Conservation (phyloP, 2,329 filamentous ascomycete genomes). For the Dactylonectria macrodidyma region DNA sequence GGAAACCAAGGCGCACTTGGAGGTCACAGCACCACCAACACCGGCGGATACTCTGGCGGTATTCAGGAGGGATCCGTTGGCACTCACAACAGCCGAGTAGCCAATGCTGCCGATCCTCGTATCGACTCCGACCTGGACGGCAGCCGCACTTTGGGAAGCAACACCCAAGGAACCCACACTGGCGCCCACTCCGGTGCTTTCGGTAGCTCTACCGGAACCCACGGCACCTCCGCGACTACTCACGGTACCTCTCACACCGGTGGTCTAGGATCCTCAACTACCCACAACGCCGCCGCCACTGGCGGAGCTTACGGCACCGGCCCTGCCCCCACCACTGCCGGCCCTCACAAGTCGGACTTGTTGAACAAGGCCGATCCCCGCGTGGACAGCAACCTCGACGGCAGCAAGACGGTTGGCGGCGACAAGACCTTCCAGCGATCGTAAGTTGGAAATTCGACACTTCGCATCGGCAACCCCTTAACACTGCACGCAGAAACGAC, state of each 20-base stretch:
- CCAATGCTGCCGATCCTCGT: slow-evolving; percentile 68
- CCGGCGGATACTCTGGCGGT: slow-evolving; percentile 30
- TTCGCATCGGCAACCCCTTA: slow-evolving; percentile 28
- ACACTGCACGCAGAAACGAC: slow-evolving; percentile 38
- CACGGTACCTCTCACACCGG: slow-evolving; percentile 30
- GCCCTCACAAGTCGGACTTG: slow-evolving; percentile 63
- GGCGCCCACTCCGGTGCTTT: slow-evolving; percentile 35
- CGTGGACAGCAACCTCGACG: slow-evolving; percentile 67
- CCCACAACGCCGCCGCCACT: slow-evolving; percentile 36
- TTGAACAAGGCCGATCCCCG: slow-evolving; percentile 68
- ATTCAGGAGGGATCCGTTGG: slow-evolving; percentile 51
- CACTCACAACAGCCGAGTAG: slow-evolving; percentile 60
- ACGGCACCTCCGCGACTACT: slow-evolving; percentile 33
- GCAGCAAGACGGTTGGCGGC: slow-evolving; percentile 62
- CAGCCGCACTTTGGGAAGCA: slow-evolving; percentile 46
- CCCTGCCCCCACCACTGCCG: slow-evolving; percentile 52
- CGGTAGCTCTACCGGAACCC: slow-evolving; percentile 32
- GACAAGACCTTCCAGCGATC: slow-evolving; percentile 63
- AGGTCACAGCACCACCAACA: slow-evolving; percentile 5
- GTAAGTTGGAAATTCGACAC: slow-evolving; percentile 48
- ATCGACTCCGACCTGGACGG: slow-evolving; percentile 68
- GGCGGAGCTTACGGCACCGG: slow-evolving; percentile 55
- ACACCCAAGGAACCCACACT: slow-evolving; percentile 27
- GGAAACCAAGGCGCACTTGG: slow-evolving; percentile 44
- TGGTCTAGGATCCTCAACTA: neutral